Percentiles rank a stretch among this genome's conserved stretches.
These are phyloP conservation scores for Hanseniaspora pseudoguilliermondii DNA, from an alignment of 805 yeast genomes.

Conservation along the genomic window DNA sequence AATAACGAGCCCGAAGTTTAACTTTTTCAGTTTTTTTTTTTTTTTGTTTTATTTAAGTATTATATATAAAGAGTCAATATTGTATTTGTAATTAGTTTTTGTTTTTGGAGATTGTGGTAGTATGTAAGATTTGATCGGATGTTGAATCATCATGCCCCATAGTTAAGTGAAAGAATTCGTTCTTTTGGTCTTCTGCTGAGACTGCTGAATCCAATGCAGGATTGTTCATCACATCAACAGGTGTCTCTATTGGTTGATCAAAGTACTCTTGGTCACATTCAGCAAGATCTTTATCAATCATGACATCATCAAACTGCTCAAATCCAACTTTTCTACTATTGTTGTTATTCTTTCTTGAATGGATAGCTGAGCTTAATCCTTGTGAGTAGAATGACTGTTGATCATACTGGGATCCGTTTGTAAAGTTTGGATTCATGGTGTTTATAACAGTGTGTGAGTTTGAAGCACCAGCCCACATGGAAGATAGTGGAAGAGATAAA, in stretches of 20 bases:
- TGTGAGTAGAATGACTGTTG: conserved; percentile 11
- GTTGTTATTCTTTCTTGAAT: conserved; percentile 1
- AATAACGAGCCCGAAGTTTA: too few relatives aligned
- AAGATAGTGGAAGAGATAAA: conserved; percentile 64
- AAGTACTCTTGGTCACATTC: background rate
- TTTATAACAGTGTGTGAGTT: conserved; percentile 37
- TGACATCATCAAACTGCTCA: background rate
- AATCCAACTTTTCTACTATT: conserved; percentile 3
- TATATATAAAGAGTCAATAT: background rate
- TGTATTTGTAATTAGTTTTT: background rate
- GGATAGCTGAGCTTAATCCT: conserved; percentile 10
- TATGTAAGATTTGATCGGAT: background rate
- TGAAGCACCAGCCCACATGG: conserved; percentile 76
- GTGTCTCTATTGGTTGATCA: conserved; percentile 8
- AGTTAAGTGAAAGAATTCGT: background rate
- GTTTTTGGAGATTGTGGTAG: conserved; percentile 1
- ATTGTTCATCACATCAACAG: background rate
- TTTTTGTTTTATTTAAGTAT: background rate
- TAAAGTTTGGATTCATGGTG: conserved; percentile 24
- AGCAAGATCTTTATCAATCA: background rate
- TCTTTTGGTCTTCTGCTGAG: background rate
- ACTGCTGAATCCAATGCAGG: background rate
- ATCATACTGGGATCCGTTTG: conserved; percentile 15
- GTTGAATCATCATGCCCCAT: background rate
- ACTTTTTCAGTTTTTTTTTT: too few relatives aligned